Evolutionary conservation across 345 rosid genomes (phyloP).

Genomic region (Boechera stricta): DNA sequence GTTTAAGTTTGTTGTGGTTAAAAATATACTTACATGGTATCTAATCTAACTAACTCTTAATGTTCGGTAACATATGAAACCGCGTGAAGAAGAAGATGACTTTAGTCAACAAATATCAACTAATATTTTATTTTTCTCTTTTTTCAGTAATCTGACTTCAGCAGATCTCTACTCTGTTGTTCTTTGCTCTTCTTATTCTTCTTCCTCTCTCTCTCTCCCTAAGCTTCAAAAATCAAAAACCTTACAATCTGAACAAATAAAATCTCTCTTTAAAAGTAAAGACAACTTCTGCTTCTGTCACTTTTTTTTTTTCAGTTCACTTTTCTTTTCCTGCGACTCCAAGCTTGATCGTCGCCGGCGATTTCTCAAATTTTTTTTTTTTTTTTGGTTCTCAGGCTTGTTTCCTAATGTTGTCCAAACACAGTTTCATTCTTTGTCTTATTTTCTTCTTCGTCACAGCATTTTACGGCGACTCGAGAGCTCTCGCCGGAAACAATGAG

Average conservation of each 20-base stretch:
- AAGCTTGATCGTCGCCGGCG: constrained; percentile 13
- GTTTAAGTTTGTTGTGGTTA: not conserved
- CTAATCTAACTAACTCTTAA: not conserved
- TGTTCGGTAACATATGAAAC: constrained; percentile 35
- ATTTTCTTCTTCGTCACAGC: constrained; percentile 50
- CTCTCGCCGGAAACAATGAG: constrained; percentile 48
- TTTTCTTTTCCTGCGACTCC: not conserved
- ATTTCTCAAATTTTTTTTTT: not conserved
- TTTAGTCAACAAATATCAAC: constrained; percentile 39
- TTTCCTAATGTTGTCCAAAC: constrained; percentile 55
- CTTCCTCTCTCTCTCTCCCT: not conserved
- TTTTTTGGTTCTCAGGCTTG: not conserved
- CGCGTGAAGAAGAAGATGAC: constrained; percentile 46
- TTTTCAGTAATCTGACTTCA: constrained; percentile 33
- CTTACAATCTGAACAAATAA: not conserved
- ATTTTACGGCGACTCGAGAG: constrained; percentile 47
- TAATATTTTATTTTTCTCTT: constrained; percentile 16
- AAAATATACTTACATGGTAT: no score
- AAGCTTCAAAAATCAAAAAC: constrained; percentile 4
- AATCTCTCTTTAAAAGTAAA: constrained; percentile 11
- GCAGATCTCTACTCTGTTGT: constrained; percentile 34
- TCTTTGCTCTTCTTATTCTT: constrained; percentile 8
- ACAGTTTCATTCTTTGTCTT: constrained; percentile 42
- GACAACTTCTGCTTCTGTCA: constrained; percentile 37
- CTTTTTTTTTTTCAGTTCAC: not conserved